Evolutionary conservation across 2,329 filamentous ascomycete species (phyloP).

Genomic region (Pseudogymnoascus sp.): DNA sequence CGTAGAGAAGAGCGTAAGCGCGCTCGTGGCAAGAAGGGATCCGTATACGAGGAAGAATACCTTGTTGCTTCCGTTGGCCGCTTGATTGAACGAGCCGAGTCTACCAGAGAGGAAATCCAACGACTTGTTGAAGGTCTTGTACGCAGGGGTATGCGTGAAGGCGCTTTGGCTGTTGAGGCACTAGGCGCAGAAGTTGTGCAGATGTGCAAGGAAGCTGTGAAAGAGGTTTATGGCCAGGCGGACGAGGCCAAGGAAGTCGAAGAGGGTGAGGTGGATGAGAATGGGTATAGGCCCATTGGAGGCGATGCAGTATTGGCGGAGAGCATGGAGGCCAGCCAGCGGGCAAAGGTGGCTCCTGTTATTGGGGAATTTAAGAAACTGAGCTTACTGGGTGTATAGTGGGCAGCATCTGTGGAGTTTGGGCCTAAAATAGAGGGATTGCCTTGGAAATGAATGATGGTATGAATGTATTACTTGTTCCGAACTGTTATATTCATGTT

Average conservation of each 20-base stretch:
- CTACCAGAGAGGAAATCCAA: constrained; percentile 62
- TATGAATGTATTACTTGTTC: background rate
- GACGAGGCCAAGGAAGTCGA: constrained; percentile 18
- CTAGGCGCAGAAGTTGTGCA: constrained; percentile 68
- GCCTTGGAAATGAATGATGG: constrained; percentile 8
- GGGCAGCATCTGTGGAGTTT: constrained; percentile 4
- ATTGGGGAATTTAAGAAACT: constrained; percentile 37
- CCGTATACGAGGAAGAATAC: constrained; percentile 97
- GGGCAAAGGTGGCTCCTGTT: constrained; percentile 25
- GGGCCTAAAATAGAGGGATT: constrained; percentile 5
- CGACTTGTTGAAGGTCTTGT: constrained; percentile 69
- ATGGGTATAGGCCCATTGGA: constrained; percentile 25
- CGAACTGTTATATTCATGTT: background rate
- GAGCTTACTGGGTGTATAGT: constrained; percentile 29
- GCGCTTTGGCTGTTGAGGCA: constrained; percentile 68
- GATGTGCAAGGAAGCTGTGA: constrained; percentile 57
- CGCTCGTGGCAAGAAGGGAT: constrained; percentile 89
- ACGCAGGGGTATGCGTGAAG: constrained; percentile 77
- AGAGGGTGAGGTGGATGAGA: constrained; percentile 23
- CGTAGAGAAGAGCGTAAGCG: constrained; percentile 90
- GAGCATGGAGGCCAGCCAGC: constrained; percentile 25
- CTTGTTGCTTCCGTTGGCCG: constrained; percentile 79
- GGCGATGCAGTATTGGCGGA: constrained; percentile 29
- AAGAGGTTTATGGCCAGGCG: constrained; percentile 57
- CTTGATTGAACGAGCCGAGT: constrained; percentile 74